phyloP scores from a whole-genome alignment of 1,284 basidiomycete genomes.

The Malassezia psittaci region DNA sequence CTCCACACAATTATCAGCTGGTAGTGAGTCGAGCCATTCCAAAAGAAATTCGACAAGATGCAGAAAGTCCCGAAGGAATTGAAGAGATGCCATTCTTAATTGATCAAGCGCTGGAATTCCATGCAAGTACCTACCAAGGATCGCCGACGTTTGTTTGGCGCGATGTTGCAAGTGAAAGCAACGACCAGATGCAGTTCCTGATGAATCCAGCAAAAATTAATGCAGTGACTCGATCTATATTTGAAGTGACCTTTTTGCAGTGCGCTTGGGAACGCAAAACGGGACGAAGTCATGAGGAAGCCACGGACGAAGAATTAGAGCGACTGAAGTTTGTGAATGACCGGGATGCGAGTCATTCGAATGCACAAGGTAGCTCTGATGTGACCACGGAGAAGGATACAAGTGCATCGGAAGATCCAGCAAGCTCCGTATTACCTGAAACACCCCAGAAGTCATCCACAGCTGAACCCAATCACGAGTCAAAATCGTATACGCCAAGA shows the following conservation, averaged over 20 bases:
- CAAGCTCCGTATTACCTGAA: not conserved
- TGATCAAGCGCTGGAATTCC: constrained; percentile 67
- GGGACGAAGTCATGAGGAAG: constrained; percentile 37
- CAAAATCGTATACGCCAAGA: not conserved
- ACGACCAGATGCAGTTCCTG: constrained; percentile 73
- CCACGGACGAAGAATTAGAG: constrained; percentile 46
- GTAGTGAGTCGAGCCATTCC: constrained; percentile 85
- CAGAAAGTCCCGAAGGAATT: constrained; percentile 82
- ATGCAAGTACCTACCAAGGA: constrained; percentile 50
- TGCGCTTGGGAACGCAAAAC: constrained; percentile 69
- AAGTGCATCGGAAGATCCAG: not conserved
- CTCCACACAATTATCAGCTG: constrained; percentile 84
- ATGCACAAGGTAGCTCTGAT: too few species aligned
- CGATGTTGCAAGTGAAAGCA: constrained; percentile 55
- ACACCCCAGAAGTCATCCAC: not conserved
- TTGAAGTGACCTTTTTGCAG: constrained; percentile 83
- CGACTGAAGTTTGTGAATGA: constrained; percentile 29
- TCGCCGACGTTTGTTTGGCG: constrained; percentile 52
- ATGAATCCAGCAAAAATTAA: constrained; percentile 57
- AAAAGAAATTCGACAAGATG: not conserved
- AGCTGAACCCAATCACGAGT: not conserved
- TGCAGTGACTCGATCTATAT: constrained; percentile 70
- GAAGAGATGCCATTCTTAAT: constrained; percentile 78
- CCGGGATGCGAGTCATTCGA: too few species aligned
- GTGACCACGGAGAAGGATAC: too few species aligned